phyloP scores from a whole-genome alignment of 352 stramenopile species.

The Pythium chondricola region DNA sequence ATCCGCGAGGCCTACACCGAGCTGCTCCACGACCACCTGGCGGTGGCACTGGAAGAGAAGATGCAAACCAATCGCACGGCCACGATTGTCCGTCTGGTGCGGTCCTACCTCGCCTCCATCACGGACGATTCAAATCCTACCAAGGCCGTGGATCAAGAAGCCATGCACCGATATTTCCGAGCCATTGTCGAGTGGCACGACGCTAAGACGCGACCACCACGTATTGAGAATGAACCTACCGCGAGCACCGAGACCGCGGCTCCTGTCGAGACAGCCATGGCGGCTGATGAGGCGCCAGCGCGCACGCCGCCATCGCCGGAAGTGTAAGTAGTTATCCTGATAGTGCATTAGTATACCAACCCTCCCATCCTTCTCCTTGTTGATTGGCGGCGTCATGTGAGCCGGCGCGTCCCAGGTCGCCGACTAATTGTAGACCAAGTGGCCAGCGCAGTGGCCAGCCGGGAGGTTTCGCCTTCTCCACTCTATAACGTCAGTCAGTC shows the following conservation, averaged over 20 bases:
- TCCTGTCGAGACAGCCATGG: too few species aligned
- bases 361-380: too few species aligned
- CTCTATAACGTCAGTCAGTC: too few species aligned
- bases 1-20: conserved; percentile 34
- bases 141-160: not conserved
- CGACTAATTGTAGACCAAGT: too few species aligned
- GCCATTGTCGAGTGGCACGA: conserved; percentile 5
- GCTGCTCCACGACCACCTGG: conserved; percentile 31
- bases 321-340: conserved; percentile 20
- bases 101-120: not conserved
- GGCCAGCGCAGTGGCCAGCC: too few species aligned
- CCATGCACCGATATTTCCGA: conserved; percentile 14
- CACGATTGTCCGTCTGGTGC: conserved; percentile 6
- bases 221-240: too few species aligned
- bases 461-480: too few species aligned
- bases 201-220: not conserved
- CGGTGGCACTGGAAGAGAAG: conserved; percentile 27
- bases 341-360: too few species aligned
- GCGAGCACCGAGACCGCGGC: too few species aligned
- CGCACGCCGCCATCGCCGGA: conserved; percentile 7
- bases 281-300: not conserved
- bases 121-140: not conserved
- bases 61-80: conserved; percentile 23
- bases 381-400: too few species aligned
- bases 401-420: too few species aligned